Conservation (phyloP, 2,329 filamentous ascomycete genomes). For the Colletotrichum sp. region DNA sequence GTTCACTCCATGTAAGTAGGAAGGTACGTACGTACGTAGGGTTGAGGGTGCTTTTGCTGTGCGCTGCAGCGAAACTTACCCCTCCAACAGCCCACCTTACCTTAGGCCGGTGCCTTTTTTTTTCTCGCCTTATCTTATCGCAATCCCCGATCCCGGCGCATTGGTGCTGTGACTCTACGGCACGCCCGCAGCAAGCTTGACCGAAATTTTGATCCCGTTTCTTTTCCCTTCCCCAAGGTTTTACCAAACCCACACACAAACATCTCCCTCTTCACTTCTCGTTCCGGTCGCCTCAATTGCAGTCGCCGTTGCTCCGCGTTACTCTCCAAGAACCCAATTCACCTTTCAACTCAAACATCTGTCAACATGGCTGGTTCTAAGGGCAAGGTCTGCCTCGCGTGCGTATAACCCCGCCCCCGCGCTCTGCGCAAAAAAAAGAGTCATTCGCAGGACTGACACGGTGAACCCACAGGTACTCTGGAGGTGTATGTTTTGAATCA, state of each 20-base stretch:
- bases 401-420: neutral
- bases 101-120: neutral
- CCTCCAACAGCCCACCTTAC: neutral
- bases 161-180: neutral
- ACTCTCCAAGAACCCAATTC: neutral
- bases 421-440: neutral
- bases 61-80: neutral
- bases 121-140: neutral
- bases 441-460: neutral
- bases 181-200: neutral
- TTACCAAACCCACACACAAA: neutral
- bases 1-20: neutral
- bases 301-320: neutral
- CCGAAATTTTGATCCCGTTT: neutral
- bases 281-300: neutral
- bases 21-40: neutral
- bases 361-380: conserved; percentile 5
- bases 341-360: neutral
- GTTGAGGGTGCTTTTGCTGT: neutral
- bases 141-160: neutral
- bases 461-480: neutral
- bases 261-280: neutral
- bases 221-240: neutral
- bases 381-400: conserved; percentile 13
- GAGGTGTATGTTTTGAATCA: neutral